A percentile compares a stretch with the other conserved stretches of the same genome.
phyloP scores from a whole-genome alignment of 345 rosid species.

The Conringia planisiliqua region DNA sequence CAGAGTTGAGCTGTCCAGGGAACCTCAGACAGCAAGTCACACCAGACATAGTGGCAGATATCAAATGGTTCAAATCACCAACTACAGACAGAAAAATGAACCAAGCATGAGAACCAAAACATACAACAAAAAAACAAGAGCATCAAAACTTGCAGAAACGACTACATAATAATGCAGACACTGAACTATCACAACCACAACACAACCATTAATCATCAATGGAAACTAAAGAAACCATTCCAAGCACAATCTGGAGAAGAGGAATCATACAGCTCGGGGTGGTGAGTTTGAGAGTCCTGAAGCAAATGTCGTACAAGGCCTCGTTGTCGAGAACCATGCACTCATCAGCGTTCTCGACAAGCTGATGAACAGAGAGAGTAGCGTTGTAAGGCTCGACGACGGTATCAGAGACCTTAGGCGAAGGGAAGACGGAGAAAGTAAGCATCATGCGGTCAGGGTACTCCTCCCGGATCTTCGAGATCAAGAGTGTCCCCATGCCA shows the following conservation, averaged over 20 bases:
- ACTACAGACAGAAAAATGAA: conserved; percentile 31
- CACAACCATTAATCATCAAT: not conserved
- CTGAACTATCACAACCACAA: not conserved
- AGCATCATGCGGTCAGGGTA: conserved; percentile 13
- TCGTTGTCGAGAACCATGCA: not conserved
- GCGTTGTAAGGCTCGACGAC: conserved; percentile 19
- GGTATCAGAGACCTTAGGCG: not conserved
- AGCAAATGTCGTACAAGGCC: not conserved
- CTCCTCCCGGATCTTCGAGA: conserved; percentile 7
- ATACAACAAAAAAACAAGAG: not conserved
- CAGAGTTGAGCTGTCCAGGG: not conserved
- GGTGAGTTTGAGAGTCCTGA: conserved; percentile 3
- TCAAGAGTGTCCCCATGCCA: not conserved
- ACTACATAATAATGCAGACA: not conserved
- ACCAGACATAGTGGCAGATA: not conserved
- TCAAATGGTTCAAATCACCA: conserved; percentile 35
- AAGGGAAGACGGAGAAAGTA: conserved; percentile 2
- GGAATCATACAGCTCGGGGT: conserved; percentile 15
- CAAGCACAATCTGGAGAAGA: too few species aligned
- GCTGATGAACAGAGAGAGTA: not conserved
- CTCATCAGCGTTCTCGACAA: conserved; percentile 13
- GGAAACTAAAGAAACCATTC: too few species aligned
- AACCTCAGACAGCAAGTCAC: not conserved
- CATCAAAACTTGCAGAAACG: not conserved
- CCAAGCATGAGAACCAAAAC: not conserved